Percentiles rank a stretch among this genome's conserved stretches.
These are phyloP conservation scores for Jaenimonas drosophilae DNA, from an alignment of 208 protist genomes.

Conservation along the genomic window DNA sequence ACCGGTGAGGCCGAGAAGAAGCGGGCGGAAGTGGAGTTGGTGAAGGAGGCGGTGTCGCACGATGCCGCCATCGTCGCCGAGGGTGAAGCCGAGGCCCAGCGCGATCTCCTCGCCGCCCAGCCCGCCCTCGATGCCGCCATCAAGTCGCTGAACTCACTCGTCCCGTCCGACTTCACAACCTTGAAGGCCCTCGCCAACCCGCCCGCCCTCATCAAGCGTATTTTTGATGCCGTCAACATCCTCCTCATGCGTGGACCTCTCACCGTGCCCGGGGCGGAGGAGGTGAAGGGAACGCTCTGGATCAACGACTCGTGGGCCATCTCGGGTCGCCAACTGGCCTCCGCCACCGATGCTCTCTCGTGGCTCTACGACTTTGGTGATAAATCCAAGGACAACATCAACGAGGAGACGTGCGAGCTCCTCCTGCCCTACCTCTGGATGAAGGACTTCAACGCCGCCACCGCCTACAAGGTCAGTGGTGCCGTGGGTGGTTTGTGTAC, in stretches of 20 bases:
- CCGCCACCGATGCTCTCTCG: constrained; percentile 65
- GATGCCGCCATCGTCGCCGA: constrained; percentile 85
- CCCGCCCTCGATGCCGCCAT: constrained; percentile 92
- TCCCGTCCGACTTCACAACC: constrained; percentile 88
- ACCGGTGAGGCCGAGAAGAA: constrained; percentile 94
- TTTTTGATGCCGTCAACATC: constrained; percentile 97
- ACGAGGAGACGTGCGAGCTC: constrained; percentile 98
- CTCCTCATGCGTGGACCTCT: constrained; percentile 80
- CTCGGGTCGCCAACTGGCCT: constrained; percentile 72
- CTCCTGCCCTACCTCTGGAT: constrained; percentile 95
- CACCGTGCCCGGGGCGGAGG: constrained; percentile 56
- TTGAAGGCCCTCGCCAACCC: constrained; percentile 94
- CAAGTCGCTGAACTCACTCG: constrained; percentile 92
- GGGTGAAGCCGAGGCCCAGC: constrained; percentile 93
- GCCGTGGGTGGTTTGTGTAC: constrained; percentile 92
- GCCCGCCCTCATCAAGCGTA: constrained; percentile 94
- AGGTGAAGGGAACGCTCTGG: constrained; percentile 81
- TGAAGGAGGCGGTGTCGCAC: constrained; percentile 86
- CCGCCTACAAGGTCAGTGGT: constrained; percentile 87
- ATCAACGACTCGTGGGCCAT: constrained; percentile 90
- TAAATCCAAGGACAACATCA: constrained; percentile 94
- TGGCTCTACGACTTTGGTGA: constrained; percentile 74
- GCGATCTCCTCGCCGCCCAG: constrained; percentile 90
- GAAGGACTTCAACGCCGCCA: constrained; percentile 92
- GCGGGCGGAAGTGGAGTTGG: constrained; percentile 90